Base-by-base conservation (phyloP, 2,329 filamentous ascomycete genomes). In the Penicillium sp. region DNA sequence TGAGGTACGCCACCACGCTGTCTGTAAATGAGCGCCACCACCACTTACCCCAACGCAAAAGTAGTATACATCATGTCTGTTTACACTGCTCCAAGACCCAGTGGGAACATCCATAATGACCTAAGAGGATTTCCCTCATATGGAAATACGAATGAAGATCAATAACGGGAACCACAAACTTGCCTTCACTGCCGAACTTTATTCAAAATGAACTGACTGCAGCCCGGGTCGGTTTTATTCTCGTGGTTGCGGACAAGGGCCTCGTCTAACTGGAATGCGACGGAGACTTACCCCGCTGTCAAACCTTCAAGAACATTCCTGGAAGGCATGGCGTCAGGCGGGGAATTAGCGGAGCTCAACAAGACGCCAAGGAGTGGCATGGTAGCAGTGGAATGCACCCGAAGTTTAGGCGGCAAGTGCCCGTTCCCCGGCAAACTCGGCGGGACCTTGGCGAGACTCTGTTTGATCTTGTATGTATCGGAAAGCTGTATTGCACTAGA, bases 311-410 rank as follows among this genome's bases (percentile, higher is more conserved):
- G 45, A 47, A 47, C 45, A 47, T 47, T 47, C 45, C 27, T 47
- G 18, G 45, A 35, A 35, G 6, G 12, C 31, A 8, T 37, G 45
- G 23, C 40, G 20, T 7, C 5, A 42, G 26, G 25, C 41, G 49
- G 49, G 43, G 49, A 51, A 51, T 51, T 51, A 51, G 41, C 49
- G 49, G 49, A 44, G 40, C 7, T 40, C 15, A n/a, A 40, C 15
- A n/a, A 29, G 11, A n/a, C 29, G 37, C 40, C 29, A 43, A 44
- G 48, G 11, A 43, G 33, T 42, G 49, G 41, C 40, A 41, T 29
- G 41, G 49, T 33, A 31, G 27, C 12, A 22, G 11, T 45, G 26
- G 20, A 23, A 23, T 45, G 20, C 22, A 15, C 35, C 51, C 51
- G 51, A 49, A 35, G 45, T 49, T 49, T 54, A 54, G 14, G 45